Base-by-base conservation (phyloP, 192 early-diverging fungal species). In the Coemansia sp. region DNA sequence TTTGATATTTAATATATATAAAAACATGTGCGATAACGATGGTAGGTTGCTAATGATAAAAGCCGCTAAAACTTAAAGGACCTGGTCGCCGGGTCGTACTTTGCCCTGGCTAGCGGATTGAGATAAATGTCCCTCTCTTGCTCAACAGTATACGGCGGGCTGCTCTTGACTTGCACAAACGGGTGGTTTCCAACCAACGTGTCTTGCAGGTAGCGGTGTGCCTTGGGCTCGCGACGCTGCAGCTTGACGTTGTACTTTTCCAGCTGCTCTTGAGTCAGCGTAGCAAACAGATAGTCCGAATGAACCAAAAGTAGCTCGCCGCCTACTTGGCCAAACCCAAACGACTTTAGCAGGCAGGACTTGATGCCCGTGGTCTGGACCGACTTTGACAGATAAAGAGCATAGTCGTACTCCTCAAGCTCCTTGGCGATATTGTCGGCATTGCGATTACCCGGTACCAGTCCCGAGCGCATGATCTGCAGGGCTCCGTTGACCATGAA, bases 401-500 rank as follows among this genome's bases (percentile, higher is more conserved):
- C 84, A 73, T 94, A 82, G 60, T 92, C 88, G 71, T 86, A 93
- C 61, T 92, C 80, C 36, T 81, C 75, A 70, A 95, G 84, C 16
- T 85, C 77, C 56, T 83, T 86, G 62, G 14, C 59, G 38, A 67
- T 67, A 18, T 67, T 67, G 43, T 67, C 65, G 23, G 65, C 65
- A 21, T 67, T 67, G 65, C 93, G 91, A 85, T 95, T 95, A 48
- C 94, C 94, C 13, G 94, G 94, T 48, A 94, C 84, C 34, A 93
- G 82, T 68, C 93, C 92, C 36, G 89, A 90, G 57, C 86, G 65
- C 86, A 85, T 51, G 89, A 83, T 37, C 74, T 96, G 93, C 42
- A 96, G 78, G 58, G 92, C 85, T 62, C 93, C 93, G 84, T 95
- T 96, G 73, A 91, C 85, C 93, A 96, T 96, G 93, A 94, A 96